phyloP scores from a whole-genome alignment of 768 basidiomycete genomes.

The Atractiella rhizophila region DNA sequence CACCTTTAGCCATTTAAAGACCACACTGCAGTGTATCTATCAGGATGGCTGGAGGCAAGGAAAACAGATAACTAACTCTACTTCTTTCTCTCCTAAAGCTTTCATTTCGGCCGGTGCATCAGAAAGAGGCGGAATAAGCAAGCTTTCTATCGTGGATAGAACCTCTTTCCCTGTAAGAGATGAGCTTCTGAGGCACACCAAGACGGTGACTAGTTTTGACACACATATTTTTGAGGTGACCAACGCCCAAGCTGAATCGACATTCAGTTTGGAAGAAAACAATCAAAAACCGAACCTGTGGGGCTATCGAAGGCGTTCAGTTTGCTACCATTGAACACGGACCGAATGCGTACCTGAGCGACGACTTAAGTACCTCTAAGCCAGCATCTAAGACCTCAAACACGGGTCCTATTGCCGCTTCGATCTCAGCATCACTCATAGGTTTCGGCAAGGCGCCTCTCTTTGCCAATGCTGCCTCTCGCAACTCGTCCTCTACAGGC shows the following conservation, averaged over 20 bases:
- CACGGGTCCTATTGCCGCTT: constrained; percentile 64
- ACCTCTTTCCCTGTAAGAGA: constrained; percentile 99
- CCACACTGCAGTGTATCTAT: too few species aligned
- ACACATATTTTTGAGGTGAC: constrained; percentile 77
- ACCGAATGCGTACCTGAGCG: too few species aligned
- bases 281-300: not conserved
- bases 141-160: constrained; percentile 50
- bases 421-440: constrained; percentile 84
- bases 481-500: too few species aligned
- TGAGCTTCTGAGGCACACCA: too few species aligned
- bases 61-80: constrained; percentile 96
- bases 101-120: constrained; percentile 76
- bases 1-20: constrained; percentile 92
- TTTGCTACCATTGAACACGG: too few species aligned
- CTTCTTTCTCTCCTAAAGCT: constrained; percentile 76
- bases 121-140: constrained; percentile 72
- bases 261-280: not conserved
- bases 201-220: too few species aligned
- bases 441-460: constrained; percentile 23
- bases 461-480: too few species aligned
- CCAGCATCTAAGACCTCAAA: constrained; percentile 95
- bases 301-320: constrained; percentile 58
- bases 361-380: constrained; percentile 65
- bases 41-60: too few species aligned
- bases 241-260: constrained; percentile 31